Conservation (phyloP, 768 basidiomycete genomes). For the Tephrocybe sp. region DNA sequence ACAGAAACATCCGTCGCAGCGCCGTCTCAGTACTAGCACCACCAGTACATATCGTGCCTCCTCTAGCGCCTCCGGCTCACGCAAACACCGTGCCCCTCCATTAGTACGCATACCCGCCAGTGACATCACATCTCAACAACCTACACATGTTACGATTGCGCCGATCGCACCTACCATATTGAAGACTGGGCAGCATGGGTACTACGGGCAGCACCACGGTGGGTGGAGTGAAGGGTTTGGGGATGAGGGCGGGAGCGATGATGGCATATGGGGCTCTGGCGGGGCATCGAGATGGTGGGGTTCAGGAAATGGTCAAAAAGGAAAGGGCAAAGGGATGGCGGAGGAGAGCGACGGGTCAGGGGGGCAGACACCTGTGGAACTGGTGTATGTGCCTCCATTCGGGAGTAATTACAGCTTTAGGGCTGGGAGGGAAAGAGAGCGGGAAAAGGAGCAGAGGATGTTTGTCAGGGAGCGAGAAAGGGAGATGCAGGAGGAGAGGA, state of each 20-base stretch:
- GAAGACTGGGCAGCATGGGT: slow-evolving; percentile 68
- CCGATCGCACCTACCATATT: slow-evolving; percentile 71
- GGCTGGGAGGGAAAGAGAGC: slow-evolving; percentile 18
- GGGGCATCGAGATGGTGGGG: slow-evolving; percentile 18
- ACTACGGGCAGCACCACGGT: slow-evolving; percentile 34
- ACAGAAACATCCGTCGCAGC: slow-evolving; percentile 17
- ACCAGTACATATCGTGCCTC: slow-evolving; percentile 23
- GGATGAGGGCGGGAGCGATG: slow-evolving; percentile 41
- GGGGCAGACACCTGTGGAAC: slow-evolving; percentile 55
- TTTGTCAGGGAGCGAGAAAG: slow-evolving; percentile 20
- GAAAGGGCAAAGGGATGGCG: slow-evolving; percentile 16
- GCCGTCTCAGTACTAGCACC: slow-evolving; percentile 21
- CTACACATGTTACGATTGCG: slow-evolving; percentile 42
- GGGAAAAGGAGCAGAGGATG: slow-evolving; percentile 21
- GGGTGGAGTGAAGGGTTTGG: slow-evolving; percentile 50
- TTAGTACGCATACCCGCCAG: slow-evolving; percentile 26
- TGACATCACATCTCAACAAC: slow-evolving; percentile 5
- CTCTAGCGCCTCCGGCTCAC: slow-evolving; percentile 19
- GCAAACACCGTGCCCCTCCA: slow-evolving; percentile 23
- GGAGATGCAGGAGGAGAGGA: slow-evolving; percentile 15
- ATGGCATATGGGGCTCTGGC: slow-evolving; percentile 19
- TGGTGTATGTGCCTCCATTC: slow-evolving; percentile 68
- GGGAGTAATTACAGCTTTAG: slow-evolving; percentile 35
- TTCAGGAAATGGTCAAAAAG: slow-evolving; percentile 14
- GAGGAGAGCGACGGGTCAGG: slow-evolving; percentile 30